Evolutionary conservation across 2,329 filamentous ascomycete genomes (phyloP).

Genomic region (Mollisia scopiformis): DNA sequence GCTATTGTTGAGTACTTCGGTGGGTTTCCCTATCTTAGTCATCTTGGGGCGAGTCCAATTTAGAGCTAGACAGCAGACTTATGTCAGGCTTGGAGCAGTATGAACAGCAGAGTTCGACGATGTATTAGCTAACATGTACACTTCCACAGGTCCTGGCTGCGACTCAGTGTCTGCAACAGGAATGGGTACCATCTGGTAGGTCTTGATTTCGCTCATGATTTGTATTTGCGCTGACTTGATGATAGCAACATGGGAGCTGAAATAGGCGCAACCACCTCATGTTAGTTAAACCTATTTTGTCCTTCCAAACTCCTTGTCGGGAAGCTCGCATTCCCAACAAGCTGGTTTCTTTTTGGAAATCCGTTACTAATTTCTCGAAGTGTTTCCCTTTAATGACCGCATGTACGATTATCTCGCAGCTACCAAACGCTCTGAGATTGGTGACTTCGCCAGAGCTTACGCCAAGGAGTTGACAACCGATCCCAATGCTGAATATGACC

Average conservation of each 20-base stretch:
- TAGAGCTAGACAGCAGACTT: too few relatives aligned
- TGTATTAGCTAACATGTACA: slow-evolving; percentile 33
- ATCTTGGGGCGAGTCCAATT: too few relatives aligned
- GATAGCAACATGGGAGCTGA: slow-evolving; percentile 11
- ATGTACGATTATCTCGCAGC: slow-evolving; percentile 96
- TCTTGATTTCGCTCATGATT: too few relatives aligned
- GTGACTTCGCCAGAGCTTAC: slow-evolving; percentile 85
- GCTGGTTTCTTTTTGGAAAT: background rate
- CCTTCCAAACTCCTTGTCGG: too few relatives aligned
- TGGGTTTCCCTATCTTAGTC: background rate
- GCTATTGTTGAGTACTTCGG: slow-evolving; percentile 77
- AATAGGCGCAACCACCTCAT: too few relatives aligned
- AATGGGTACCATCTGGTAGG: slow-evolving; percentile 73
- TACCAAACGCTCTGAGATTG: slow-evolving; percentile 89
- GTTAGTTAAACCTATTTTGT: too few relatives aligned
- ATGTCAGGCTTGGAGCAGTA: background rate
- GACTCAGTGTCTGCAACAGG: slow-evolving; percentile 79
- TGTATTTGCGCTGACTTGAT: background rate
- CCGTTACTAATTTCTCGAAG: slow-evolving; percentile 55
- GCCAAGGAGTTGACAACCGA: slow-evolving; percentile 86
- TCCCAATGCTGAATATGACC: slow-evolving; percentile 90
- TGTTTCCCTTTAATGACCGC: slow-evolving; percentile 94
- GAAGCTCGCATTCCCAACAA: too few relatives aligned
- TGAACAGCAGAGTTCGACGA: slow-evolving; percentile 28
- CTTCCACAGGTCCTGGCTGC: slow-evolving; percentile 66